Evolutionary conservation across 306 rosid species (phyloP).

Genomic region (Cucumis sativus): DNA sequence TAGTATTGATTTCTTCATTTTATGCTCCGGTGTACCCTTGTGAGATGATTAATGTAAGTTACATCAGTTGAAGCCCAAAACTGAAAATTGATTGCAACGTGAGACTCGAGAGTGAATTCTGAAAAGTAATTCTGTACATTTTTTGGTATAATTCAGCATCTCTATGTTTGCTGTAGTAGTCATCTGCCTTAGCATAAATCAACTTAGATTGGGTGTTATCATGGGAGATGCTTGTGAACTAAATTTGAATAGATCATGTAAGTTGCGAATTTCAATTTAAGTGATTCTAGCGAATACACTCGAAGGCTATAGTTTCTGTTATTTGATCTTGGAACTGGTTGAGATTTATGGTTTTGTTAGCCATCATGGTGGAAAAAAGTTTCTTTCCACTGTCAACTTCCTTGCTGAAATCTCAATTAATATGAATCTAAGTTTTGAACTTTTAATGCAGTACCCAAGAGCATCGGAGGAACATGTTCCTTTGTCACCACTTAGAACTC

Average conservation of each 20-base stretch:
- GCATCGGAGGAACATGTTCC: conserved; percentile 74
- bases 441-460: conserved; percentile 56
- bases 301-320: neutral
- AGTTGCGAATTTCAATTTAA: neutral
- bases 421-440: conserved; percentile 17
- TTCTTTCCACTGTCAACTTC: neutral
- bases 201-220: neutral
- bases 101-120: neutral
- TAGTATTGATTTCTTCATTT: conserved; percentile 17
- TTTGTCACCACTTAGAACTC: conserved; percentile 40
- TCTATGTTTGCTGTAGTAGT: neutral
- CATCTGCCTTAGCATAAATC: neutral
- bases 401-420: neutral
- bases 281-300: neutral
- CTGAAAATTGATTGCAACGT: neutral
- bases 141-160: neutral
- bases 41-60: neutral
- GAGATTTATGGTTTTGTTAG: neutral
- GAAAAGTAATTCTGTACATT: neutral
- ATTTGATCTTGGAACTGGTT: neutral
- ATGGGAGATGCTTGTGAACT: neutral
- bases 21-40: neutral
- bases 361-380: neutral
- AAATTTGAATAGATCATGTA: neutral
- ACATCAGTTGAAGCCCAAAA: neutral